Conservation (phyloP, 1,139 yeast species). For the Kodamaea arcana region DNA sequence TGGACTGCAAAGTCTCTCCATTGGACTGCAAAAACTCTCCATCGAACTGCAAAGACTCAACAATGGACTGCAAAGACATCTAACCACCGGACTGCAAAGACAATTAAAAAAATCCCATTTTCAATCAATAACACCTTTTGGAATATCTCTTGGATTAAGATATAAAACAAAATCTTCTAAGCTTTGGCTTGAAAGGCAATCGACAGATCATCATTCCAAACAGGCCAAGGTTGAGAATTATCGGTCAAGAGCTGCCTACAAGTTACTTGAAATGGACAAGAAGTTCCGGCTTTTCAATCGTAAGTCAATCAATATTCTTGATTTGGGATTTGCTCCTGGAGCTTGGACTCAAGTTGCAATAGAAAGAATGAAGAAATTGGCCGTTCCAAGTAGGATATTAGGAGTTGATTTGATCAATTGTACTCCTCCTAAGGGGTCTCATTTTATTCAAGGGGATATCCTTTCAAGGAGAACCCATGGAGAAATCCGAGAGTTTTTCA, state of each 20-base stretch:
- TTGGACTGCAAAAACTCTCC: too few relatives aligned
- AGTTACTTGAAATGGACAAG: constrained; percentile 66
- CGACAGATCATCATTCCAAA: constrained; percentile 56
- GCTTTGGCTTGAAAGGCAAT: constrained; percentile 73
- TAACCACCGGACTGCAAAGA: too few relatives aligned
- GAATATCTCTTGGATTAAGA: constrained; percentile 3
- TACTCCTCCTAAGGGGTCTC: constrained; percentile 38
- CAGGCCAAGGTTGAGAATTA: constrained; percentile 63
- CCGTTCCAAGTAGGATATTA: constrained; percentile 19
- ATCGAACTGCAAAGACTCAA: too few relatives aligned
- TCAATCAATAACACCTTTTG: background rate
- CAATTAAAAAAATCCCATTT: too few relatives aligned
- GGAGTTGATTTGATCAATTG: constrained; percentile 43
- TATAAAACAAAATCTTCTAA: constrained; percentile 47
- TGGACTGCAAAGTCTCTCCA: too few relatives aligned
- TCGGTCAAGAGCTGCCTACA: constrained; percentile 88
- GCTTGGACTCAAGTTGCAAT: constrained; percentile 48
- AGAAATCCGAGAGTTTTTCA: constrained; percentile 20
- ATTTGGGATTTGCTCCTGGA: constrained; percentile 56
- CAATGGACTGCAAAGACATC: too few relatives aligned
- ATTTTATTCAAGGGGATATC: constrained; percentile 41
- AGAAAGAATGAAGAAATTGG: constrained; percentile 18
- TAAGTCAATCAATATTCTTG: constrained; percentile 57
- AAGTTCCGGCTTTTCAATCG: constrained; percentile 56
- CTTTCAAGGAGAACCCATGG: constrained; percentile 31